Evolutionary conservation across 2,329 filamentous ascomycete species (phyloP), one percentile per base, ranked within the genome.

Genomic region (Colletotrichum camelliae): DNA sequence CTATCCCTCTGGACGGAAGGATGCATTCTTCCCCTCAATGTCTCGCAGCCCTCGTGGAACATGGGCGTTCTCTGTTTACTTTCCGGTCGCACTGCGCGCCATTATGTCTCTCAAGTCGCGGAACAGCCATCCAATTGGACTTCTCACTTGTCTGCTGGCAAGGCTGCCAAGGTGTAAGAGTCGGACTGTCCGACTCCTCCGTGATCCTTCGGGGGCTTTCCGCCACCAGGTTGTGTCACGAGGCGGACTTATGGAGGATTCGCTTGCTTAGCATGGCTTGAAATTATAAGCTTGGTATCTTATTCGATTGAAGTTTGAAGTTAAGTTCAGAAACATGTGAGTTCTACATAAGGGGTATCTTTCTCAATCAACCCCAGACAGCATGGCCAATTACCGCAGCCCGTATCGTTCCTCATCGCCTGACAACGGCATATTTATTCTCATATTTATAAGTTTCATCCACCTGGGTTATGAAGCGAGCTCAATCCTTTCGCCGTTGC

Each of bases 11-110:
- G 18, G 18, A 18, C n/a, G 33, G 58, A 62, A 35, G 58, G 16
- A 62, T 62, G 58, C 43, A 37, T 35, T 35, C 33, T 35, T 62
- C 31, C 27, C 29, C 58, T 62, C 29, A 21, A 37, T 37, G 58
- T 37, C 58, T 37, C 58, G 58, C 58, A 5, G 13, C 58, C 2
- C 8, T 13, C 58, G 58, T 21, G 58, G 7, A 62, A 37, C 31
- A 7, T 21, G 31, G 58, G 18, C 31, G 58, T 52, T 21, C 31
- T 21, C 7, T 62, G 58, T n/a, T 31, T 62, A 21, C n/a, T 21
- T 62, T 62, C 29, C 33, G 58, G 31, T 62, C 10, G 29, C 58
- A 62, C 31, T 21, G 33, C 29, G 21, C n/a, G 16, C 31, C 31
- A n/a, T 37, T n/a, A 15, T 35, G 58, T 62, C 58, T 61, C n/a